These are phyloP conservation scores for Epichloe aotearoae DNA, from an alignment of 2,329 filamentous ascomycete genomes.

Conservation along the genomic window DNA sequence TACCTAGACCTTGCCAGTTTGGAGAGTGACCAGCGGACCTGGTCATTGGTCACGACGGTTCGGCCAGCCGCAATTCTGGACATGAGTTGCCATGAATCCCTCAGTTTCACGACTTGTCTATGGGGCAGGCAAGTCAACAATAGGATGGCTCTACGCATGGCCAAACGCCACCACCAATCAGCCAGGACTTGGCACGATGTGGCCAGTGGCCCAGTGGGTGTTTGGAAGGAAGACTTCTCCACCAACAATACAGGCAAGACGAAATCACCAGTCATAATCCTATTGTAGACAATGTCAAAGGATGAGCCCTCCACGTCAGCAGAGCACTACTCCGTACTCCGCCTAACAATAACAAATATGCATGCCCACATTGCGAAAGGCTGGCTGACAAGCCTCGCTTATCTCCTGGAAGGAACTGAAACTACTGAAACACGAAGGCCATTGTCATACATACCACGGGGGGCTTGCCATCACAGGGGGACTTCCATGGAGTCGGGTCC, in stretches of 20 bases:
- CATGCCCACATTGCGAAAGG: background rate
- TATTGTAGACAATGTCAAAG: background rate
- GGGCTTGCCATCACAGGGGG: background rate
- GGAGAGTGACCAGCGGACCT: no score
- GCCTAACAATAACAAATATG: no score
- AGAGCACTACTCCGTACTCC: background rate
- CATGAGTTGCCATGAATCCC: background rate
- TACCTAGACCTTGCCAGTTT: background rate
- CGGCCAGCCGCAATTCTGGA: no score
- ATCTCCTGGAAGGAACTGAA: background rate
- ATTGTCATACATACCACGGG: background rate
- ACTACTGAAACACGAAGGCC: constrained; percentile 1
- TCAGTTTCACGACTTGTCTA: background rate
- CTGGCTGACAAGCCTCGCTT: background rate
- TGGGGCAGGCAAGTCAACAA: background rate
- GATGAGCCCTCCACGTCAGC: background rate
- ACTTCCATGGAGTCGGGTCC: background rate
- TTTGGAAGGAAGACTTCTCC: background rate
- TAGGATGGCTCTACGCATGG: background rate
- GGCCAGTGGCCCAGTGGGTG: no score
- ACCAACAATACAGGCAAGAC: background rate
- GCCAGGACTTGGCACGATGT: background rate
- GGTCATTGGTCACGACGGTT: background rate
- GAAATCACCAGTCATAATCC: background rate
- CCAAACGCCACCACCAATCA: background rate